Evolutionary conservation across 2,329 filamentous ascomycete species (phyloP).

Genomic region (Epicoccum sorghinum): DNA sequence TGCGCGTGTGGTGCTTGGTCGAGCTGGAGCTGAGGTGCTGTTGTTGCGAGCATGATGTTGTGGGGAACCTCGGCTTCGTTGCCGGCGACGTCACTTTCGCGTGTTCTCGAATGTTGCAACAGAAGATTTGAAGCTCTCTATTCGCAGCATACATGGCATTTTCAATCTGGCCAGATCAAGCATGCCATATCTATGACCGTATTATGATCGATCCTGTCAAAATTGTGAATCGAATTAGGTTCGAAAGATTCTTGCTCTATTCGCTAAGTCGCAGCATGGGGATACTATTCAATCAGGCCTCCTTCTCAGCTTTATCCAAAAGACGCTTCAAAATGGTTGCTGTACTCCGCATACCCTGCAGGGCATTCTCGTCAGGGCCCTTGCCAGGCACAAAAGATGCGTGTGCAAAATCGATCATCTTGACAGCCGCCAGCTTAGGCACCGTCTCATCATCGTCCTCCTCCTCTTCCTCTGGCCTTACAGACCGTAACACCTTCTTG

Average conservation of each 20-base stretch:
- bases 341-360: conserved; percentile 76
- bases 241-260: too few species aligned
- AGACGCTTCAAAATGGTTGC: conserved; percentile 74
- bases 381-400: conserved; percentile 80
- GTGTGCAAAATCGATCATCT: conserved; percentile 97
- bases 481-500: conserved; percentile 35
- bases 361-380: conserved; percentile 83
- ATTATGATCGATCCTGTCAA: too few species aligned
- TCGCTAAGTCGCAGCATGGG: too few species aligned
- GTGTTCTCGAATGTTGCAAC: neutral
- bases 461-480: conserved; percentile 36
- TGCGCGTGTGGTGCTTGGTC: conserved; percentile 14
- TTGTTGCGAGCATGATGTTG: conserved; percentile 11
- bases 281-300: conserved; percentile 1
- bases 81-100: conserved; percentile 7
- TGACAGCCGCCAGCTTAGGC: conserved; percentile 77
- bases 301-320: conserved; percentile 37
- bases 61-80: conserved; percentile 11
- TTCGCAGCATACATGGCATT: too few species aligned
- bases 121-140: too few species aligned
- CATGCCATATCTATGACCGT: too few species aligned
- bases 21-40: conserved; percentile 5
- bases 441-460: conserved; percentile 53
- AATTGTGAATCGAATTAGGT: too few species aligned
- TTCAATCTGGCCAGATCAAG: too few species aligned